These are phyloP conservation scores for Kurtzmaniella quercitrusa DNA, from an alignment of 1,139 yeast species.

Conservation along the genomic window DNA sequence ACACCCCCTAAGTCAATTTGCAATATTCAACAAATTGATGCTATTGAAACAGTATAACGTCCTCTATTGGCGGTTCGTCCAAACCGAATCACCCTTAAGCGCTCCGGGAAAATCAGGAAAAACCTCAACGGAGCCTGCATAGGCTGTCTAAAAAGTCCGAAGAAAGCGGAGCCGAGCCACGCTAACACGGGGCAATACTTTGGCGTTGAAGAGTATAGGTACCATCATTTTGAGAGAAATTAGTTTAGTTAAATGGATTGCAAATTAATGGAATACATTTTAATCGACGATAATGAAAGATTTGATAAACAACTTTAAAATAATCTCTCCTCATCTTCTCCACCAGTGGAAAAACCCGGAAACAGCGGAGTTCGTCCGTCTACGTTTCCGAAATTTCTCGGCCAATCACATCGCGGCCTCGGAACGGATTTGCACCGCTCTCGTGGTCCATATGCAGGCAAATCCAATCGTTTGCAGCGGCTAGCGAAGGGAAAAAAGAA, in stretches of 20 bases:
- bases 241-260: too few relatives aligned
- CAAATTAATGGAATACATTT: too few relatives aligned
- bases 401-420: conserved; percentile 5
- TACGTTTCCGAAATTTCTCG: conserved; percentile 5
- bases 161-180: conserved; percentile 1
- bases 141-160: background rate
- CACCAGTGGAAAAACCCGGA: conserved; percentile 4
- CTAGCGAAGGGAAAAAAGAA: conserved; percentile 4
- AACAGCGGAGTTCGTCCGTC: conserved; percentile 8
- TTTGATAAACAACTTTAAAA: too few relatives aligned
- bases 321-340: background rate
- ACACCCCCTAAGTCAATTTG: too few relatives aligned
- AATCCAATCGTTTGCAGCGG: conserved; percentile 4
- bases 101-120: background rate
- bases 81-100: background rate
- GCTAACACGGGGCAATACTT: background rate
- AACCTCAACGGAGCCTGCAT: background rate
- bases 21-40: too few relatives aligned
- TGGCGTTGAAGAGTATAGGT: too few relatives aligned
- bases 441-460: background rate
- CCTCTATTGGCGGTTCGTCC: background rate
- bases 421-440: conserved; percentile 3
- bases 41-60: too few relatives aligned
- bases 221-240: too few relatives aligned
- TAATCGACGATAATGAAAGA: too few relatives aligned